A percentile compares a stretch with the other conserved stretches of the same genome.
phyloP scores from a whole-genome alignment of 257 asterid genomes.

The Jaltomata sinuosa region DNA sequence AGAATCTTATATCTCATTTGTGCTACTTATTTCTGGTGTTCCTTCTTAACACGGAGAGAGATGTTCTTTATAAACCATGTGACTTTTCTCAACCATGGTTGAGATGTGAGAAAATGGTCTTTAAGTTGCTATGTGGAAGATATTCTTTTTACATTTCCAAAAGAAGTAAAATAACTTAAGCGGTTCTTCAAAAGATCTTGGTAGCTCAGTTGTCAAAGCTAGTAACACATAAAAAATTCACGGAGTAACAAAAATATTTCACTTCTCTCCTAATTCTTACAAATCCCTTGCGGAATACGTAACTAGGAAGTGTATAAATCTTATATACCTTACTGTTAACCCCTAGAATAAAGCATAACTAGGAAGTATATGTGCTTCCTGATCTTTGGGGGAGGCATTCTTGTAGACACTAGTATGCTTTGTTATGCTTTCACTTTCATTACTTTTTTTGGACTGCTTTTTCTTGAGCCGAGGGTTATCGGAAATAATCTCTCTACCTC shows the following conservation, averaged over 20 bases:
- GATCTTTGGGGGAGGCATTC: neutral
- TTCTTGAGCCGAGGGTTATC: too few species aligned
- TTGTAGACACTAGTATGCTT: neutral
- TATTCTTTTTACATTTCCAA: neutral
- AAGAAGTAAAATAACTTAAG: neutral
- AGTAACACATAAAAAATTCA: neutral
- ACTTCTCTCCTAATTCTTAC: neutral
- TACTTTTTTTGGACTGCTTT: too few species aligned
- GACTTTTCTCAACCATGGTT: neutral
- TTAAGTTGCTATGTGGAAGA: neutral
- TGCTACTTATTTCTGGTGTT: neutral
- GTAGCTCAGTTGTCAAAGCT: neutral
- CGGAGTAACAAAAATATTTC: too few species aligned
- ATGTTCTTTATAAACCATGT: neutral
- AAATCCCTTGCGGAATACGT: neutral
- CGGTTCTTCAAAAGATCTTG: neutral
- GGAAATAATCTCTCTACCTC: too few species aligned
- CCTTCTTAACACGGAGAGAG: neutral
- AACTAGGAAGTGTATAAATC: neutral
- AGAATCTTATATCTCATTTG: neutral
- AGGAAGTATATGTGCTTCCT: neutral
- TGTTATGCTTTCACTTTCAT: too few species aligned
- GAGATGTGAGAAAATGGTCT: neutral
- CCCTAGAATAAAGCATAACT: neutral
- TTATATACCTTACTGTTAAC: neutral